phyloP scores from a whole-genome alignment of 2,329 filamentous ascomycete species.

The Bipolaris victoriae region DNA sequence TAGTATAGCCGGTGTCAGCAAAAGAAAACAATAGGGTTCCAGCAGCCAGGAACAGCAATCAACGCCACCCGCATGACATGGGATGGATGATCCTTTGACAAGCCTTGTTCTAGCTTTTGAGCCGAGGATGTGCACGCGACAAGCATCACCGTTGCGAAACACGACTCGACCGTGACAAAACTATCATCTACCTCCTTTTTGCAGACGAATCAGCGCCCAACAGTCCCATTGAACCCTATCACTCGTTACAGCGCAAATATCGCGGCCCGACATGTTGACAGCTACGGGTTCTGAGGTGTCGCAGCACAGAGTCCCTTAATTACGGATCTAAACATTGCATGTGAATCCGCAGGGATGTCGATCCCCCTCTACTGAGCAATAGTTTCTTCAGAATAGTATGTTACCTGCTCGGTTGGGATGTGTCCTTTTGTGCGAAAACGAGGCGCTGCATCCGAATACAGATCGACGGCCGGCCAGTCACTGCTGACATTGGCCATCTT shows the following conservation, averaged over 20 bases:
- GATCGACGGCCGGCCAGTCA: conserved; percentile 20
- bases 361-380: conserved; percentile 17
- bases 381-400: conserved; percentile 20
- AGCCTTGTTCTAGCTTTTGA: neutral
- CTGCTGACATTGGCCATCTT: conserved; percentile 24
- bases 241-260: neutral
- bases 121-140: neutral
- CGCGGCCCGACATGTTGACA: neutral
- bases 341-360: conserved; percentile 26
- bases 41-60: neutral
- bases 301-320: neutral
- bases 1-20: neutral
- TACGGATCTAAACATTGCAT: conserved; percentile 17
- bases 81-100: neutral
- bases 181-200: no score
- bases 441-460: conserved; percentile 22
- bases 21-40: neutral
- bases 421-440: conserved; percentile 19
- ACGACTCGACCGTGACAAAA: neutral
- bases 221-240: neutral
- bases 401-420: conserved; percentile 23
- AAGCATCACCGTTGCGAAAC: neutral
- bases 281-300: neutral
- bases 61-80: conserved; percentile 1
- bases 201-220: neutral